These are phyloP conservation scores for Linum tenue DNA, from an alignment of 345 rosid genomes.

Conservation along the genomic window DNA sequence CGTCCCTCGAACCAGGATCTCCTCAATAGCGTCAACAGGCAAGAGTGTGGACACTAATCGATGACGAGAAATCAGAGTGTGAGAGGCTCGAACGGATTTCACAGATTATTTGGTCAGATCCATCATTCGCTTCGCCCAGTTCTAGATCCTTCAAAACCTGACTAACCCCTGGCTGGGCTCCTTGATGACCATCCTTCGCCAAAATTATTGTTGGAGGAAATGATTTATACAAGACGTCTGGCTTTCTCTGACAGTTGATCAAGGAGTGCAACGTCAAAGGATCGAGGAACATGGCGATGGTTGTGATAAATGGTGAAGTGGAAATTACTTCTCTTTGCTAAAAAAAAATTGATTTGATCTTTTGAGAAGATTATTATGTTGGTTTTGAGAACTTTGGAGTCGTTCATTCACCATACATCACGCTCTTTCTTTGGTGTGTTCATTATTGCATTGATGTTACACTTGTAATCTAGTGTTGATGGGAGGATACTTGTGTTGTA, in stretches of 20 bases:
- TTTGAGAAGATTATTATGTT: constrained; percentile 28
- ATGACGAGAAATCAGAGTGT: no score
- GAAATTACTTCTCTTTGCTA: constrained; percentile 53
- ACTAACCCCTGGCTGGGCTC: no score
- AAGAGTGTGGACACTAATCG: no score
- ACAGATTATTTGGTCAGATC: no score
- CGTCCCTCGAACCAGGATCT: no score
- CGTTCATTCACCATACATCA: constrained; percentile 50
- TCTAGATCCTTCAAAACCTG: no score
- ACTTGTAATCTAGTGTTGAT: not conserved
- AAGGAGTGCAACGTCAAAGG: constrained; percentile 37
- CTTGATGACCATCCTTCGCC: no score
- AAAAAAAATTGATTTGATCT: constrained; percentile 31
- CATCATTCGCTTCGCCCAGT: no score
- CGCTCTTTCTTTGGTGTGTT: not conserved
- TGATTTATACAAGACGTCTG: constrained; percentile 36
- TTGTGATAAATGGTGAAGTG: constrained; percentile 55
- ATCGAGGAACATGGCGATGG: constrained; percentile 51
- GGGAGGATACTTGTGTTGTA: not conserved
- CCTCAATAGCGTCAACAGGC: no score
- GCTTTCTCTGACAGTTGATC: constrained; percentile 33
- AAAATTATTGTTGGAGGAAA: constrained; percentile 11
- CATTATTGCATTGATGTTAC: not conserved
- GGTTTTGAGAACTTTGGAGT: constrained; percentile 45
- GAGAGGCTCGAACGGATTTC: no score